Evolutionary conservation across 805 yeast species (phyloP), one percentile per base, ranked within the genome.

Genomic region (Metschnikowia drakensbergensis): DNA sequence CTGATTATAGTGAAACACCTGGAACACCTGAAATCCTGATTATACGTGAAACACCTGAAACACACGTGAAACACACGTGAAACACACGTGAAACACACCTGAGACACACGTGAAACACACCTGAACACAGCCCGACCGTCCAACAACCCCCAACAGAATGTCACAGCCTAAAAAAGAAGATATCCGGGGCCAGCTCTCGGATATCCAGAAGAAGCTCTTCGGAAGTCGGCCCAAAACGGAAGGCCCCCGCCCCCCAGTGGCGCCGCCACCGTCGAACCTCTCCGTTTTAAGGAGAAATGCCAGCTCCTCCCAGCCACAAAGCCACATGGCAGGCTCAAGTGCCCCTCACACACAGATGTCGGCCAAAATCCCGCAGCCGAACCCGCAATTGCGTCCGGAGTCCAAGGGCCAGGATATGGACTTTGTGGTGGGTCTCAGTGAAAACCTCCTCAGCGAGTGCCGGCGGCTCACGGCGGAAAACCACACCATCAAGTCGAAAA

Each of bases 371-470:
- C 60, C 62, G 3, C 63, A 54, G 11, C 59, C 64, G 1, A 46
- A 65, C 6, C 71, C 72, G n/a, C 58, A 61, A 3, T 54, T 72
- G 46, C 71, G 73, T 7, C 75, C 75, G 1, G 78, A 73, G 54
- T 59, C 72, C 6, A 73, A 71, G 50, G 81, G 81, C 22, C 81
- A 81, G 54, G 87, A 85, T 51, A 80, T 84, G 71, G 80, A 81
- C 59, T 86, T 86, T 60, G 82, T 85, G 11, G 85, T 85, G 49
- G 88, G 86, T 3, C 65, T 86, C 48, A 83, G 88, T 66, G 92
- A 86, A 57, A 84, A 84, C 49, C 67, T 86, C 53, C 72, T 86
- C 13, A 68, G 77, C 38, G 89, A 87, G 62, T 85, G 90, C 58
- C 77, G 91, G 55, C 75, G 84, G 52, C 70, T 86, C 48, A 84